These are phyloP conservation scores for Neospermospora avenae DNA, from an alignment of 2,329 filamentous ascomycete genomes.

Conservation along the genomic window DNA sequence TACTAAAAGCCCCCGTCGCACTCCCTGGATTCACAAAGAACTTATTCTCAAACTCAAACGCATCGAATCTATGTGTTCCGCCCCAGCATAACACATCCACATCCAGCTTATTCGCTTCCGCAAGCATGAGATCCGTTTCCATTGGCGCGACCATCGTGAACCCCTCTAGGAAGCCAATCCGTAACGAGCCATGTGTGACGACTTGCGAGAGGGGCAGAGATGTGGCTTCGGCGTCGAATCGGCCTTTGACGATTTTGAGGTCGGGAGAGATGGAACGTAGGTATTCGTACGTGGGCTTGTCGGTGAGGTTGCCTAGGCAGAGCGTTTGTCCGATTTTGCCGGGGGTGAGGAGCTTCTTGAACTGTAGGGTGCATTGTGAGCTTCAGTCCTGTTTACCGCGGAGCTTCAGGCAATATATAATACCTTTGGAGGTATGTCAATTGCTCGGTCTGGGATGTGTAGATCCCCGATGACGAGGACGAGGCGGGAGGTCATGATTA, in stretches of 20 bases:
- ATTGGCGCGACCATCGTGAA: constrained; percentile 62
- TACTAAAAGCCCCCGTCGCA: constrained; percentile 61
- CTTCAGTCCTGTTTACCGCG: constrained; percentile 12
- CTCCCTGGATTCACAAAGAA: constrained; percentile 69
- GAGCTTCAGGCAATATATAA: constrained; percentile 3
- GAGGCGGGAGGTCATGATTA: constrained; percentile 72
- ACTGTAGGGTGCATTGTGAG: constrained; percentile 46
- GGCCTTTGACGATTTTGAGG: constrained; percentile 66
- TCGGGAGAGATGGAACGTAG: constrained; percentile 71
- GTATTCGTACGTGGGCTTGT: constrained; percentile 78
- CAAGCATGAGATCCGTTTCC: constrained; percentile 63
- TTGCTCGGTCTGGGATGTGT: constrained; percentile 87
- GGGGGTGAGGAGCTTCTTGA: constrained; percentile 80
- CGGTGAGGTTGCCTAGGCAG: constrained; percentile 76
- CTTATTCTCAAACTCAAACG: constrained; percentile 72
- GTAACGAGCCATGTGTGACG: constrained; percentile 62
- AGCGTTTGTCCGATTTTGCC: constrained; percentile 81
- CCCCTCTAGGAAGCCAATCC: constrained; percentile 65
- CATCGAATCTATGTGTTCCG: constrained; percentile 66
- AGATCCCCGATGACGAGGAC: constrained; percentile 91
- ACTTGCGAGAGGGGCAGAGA: constrained; percentile 63
- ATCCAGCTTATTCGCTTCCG: constrained; percentile 65
- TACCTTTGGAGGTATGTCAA: constrained; percentile 89
- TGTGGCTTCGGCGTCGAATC: constrained; percentile 64
- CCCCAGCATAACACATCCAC: constrained; percentile 69